Evolutionary conservation across 202 grass and related monocot genomes (phyloP).

Genomic region (Saccharum hybrid): DNA sequence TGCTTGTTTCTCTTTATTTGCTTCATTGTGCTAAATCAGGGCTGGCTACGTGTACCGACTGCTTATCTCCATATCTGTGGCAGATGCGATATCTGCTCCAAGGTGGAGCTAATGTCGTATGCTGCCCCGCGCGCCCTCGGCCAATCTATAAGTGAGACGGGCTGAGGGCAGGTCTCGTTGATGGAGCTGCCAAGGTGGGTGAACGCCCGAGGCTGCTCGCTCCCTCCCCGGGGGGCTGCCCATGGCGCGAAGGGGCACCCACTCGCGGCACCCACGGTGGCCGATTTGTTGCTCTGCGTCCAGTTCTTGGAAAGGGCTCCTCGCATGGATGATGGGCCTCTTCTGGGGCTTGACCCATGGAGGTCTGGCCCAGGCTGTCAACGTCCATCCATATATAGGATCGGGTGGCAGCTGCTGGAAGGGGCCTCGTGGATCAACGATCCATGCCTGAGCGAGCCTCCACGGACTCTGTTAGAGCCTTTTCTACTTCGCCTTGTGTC

Average conservation of each 20-base stretch:
- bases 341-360: conserved; percentile 58
- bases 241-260: conserved; percentile 49
- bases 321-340: conserved; percentile 46
- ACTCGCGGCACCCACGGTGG: conserved; percentile 36
- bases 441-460: conserved; percentile 55
- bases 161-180: conserved; percentile 60
- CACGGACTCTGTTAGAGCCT: conserved; percentile 59
- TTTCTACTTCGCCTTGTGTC: conserved; percentile 57
- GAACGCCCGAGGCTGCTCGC: conserved; percentile 51
- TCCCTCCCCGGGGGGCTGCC: conserved; percentile 47
- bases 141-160: conserved; percentile 49
- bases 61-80: conserved; percentile 80
- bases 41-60: conserved; percentile 46
- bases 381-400: conserved; percentile 48
- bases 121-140: conserved; percentile 54
- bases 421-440: conserved; percentile 55
- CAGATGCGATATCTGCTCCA: conserved; percentile 99
- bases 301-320: conserved; percentile 53
- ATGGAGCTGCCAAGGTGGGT: conserved; percentile 72
- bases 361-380: conserved; percentile 52
- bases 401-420: conserved; percentile 57
- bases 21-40: conserved; percentile 53
- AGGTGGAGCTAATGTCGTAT: conserved; percentile 98
- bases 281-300: conserved; percentile 42
- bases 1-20: conserved; percentile 45